Percentiles rank a stretch among this genome's conserved stretches.
Conservation (phyloP, 306 rosid species). For the Albizia julibrissin region DNA sequence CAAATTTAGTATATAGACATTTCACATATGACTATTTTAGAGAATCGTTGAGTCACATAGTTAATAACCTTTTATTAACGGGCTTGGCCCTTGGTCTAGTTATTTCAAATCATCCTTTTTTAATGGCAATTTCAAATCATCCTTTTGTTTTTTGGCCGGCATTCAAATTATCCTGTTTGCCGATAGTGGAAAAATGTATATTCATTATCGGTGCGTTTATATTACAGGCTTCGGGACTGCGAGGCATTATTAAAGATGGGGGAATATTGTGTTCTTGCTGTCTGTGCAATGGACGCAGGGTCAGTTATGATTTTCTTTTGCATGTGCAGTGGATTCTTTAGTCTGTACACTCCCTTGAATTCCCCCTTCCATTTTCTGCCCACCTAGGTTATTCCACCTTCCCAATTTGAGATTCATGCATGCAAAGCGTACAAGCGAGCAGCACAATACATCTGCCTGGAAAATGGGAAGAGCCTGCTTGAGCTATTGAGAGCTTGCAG, state of each 20-base stretch:
- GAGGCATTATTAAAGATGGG: conserved; percentile 77
- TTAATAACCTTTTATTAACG: background rate
- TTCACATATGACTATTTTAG: background rate
- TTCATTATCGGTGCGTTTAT: conserved; percentile 23
- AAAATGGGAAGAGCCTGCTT: conserved; percentile 91
- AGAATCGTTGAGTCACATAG: conserved; percentile 7
- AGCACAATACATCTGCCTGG: conserved; percentile 90
- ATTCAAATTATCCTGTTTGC: background rate
- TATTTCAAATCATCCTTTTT: background rate
- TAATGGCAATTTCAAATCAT: background rate
- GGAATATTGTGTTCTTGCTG: conserved; percentile 88
- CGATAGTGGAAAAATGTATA: background rate
- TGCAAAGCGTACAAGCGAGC: conserved; percentile 90
- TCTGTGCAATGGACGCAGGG: conserved; percentile 76
- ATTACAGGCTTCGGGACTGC: conserved; percentile 74
- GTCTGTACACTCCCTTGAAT: conserved; percentile 25
- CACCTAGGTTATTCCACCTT: conserved; percentile 82
- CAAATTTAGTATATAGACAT: conserved; percentile 3
- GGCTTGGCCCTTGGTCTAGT: background rate
- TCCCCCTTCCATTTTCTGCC: conserved; percentile 18
- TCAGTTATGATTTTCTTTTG: conserved; percentile 51
- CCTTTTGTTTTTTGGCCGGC: too few species aligned
- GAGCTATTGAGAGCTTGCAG: conserved; percentile 87
- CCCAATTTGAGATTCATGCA: conserved; percentile 98
- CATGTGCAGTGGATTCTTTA: conserved; percentile 28